These are phyloP conservation scores for Withania somnifera DNA, from an alignment of 305 asterid species.

Conservation along the genomic window DNA sequence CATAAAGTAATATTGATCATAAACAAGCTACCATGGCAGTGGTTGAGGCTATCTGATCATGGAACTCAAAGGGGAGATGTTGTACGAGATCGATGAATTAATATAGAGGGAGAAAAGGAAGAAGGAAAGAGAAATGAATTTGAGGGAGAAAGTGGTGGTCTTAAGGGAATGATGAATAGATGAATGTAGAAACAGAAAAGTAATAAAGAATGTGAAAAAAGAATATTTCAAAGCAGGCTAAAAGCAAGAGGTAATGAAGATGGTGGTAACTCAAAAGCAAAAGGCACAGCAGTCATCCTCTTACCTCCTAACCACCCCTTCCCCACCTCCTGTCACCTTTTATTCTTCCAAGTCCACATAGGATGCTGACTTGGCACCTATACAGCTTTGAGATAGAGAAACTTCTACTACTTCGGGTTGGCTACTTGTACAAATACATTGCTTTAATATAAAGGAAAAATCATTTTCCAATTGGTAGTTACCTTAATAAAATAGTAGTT, in stretches of 20 bases:
- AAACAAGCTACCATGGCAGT: conserved; percentile 44
- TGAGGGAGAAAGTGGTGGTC: conserved; percentile 19
- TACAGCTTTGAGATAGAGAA: conserved; percentile 10
- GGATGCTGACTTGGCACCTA: conserved; percentile 60
- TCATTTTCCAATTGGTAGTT: conserved; percentile 7
- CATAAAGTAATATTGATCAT: conserved; percentile 13
- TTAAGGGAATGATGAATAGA: conserved; percentile 26
- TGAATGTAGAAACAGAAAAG: conserved; percentile 34
- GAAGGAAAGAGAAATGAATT: conserved; percentile 18
- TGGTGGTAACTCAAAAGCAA: conserved; percentile 65
- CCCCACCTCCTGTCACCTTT: conserved; percentile 40
- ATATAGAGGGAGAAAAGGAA: conserved; percentile 12
- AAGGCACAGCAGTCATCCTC: conserved; percentile 32
- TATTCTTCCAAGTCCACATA: conserved; percentile 36
- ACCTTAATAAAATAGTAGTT: conserved; percentile 9
- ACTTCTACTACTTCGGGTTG: conserved; percentile 7
- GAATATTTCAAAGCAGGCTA: conserved; percentile 46
- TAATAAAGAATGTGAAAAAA: conserved; percentile 29
- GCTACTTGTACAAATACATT: conserved; percentile 14
- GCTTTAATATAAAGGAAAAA: conserved; percentile 16
- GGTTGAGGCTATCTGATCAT: conserved; percentile 46
- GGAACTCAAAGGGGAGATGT: conserved; percentile 13
- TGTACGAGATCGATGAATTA: not conserved
- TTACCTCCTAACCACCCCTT: conserved; percentile 20
- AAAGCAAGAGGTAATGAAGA: conserved; percentile 55